These are phyloP conservation scores for Telopea speciosissima DNA, from an alignment of 177 flowering plant species.

Conservation along the genomic window DNA sequence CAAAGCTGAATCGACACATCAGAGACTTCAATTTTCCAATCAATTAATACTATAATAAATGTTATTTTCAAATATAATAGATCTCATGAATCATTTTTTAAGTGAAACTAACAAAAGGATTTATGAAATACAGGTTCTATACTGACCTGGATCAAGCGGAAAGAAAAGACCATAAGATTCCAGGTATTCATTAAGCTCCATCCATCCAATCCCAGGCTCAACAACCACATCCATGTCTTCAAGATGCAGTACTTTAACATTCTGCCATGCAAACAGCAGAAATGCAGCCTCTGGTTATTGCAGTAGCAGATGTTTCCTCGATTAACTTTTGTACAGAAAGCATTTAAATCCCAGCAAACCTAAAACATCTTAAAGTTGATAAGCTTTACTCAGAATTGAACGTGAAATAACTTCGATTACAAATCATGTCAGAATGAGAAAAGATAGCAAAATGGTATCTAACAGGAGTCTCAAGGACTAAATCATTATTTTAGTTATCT, in stretches of 20 bases:
- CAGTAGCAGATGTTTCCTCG: neutral
- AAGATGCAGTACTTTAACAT: slow-evolving; percentile 70
- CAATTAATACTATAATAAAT: too few relatives aligned
- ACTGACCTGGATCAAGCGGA: slow-evolving; percentile 96
- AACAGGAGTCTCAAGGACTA: neutral
- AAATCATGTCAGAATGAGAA: too few relatives aligned
- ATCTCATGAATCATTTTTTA: neutral
- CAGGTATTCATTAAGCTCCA: slow-evolving; percentile 93
- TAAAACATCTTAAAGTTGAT: neutral
- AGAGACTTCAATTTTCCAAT: too few relatives aligned
- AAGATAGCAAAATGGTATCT: too few relatives aligned
- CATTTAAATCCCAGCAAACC: neutral
- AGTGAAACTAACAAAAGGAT: too few relatives aligned
- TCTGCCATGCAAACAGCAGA: slow-evolving; percentile 26
- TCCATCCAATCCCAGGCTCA: slow-evolving; percentile 99
- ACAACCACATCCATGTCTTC: slow-evolving; percentile 98
- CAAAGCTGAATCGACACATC: too few relatives aligned
- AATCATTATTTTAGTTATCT: too few relatives aligned
- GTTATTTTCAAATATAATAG: neutral
- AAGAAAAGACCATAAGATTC: slow-evolving; percentile 93
- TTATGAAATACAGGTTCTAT: neutral
- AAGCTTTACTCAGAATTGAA: neutral
- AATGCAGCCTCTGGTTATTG: neutral
- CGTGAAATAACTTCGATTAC: neutral
- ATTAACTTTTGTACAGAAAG: neutral